Base-by-base conservation (phyloP, 306 rosid genomes). In the Potentilla sterilis region DNA sequence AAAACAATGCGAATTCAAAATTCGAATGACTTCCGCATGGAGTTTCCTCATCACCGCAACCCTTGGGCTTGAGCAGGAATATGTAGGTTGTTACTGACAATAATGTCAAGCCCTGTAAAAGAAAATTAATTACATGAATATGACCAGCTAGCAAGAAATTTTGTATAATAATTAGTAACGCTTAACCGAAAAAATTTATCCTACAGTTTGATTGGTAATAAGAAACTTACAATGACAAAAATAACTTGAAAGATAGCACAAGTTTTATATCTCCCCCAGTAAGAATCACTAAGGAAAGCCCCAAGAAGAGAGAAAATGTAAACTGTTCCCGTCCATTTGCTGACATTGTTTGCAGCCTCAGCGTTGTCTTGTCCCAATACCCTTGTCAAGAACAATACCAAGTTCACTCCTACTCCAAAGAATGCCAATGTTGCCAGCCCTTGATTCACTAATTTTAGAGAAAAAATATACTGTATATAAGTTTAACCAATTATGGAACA, bases 311-410 rank as follows among this genome's bases (percentile, higher is more conserved):
- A 92, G 81, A 87, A 92, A 3, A 92, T 68, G 85, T 92, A 90
- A 44, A 90, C 97, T 0, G 92, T 90, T 2, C 96, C 96, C 0
- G 93, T 88, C 97, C 93, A 91, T 72, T 87, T 89, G 92, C 97
- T 91, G 5, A 91, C 97, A 12, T 80, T 84, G 69, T 92, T 92
- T 7, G 96, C 97, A 0, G 97, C 97, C 5, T 77, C 85, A 0
- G 97, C 97, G 19, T 92, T 92, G 78, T 92, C 89, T 79, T 92
- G 92, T 7, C 89, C 92, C 81, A 92, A 15, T 19, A 92, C 96
- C 69, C 93, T 77, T 0, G 96, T 92, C 79, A 92, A 67, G 75
- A 88, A 87, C 68, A 92, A 15, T 11, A 92, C 97, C 81, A 92
- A 70, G 57, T 92, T 92, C 83, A 90, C 97, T 47, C 91, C 93